These are phyloP conservation scores for Brasilioporus rufonigricans DNA, from an alignment of 768 basidiomycete genomes.

Conservation along the genomic window DNA sequence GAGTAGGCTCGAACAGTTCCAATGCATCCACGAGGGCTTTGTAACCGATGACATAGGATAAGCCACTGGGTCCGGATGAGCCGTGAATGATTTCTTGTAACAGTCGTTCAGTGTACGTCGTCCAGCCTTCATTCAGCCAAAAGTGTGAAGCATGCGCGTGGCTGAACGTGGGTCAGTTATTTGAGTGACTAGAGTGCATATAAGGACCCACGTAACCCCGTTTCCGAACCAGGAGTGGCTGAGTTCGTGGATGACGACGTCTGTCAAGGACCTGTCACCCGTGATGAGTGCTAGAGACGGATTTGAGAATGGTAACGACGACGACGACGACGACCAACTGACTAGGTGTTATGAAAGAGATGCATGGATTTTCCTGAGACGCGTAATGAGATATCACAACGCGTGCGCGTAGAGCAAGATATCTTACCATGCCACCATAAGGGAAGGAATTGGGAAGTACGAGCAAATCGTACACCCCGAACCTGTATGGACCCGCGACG, in stretches of 20 bases:
- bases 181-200: background rate
- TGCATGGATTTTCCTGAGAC: slow-evolving; percentile 79
- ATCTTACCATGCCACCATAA: slow-evolving; percentile 78
- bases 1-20: slow-evolving; percentile 51
- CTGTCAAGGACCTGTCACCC: slow-evolving; percentile 82
- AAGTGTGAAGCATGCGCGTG: slow-evolving; percentile 77
- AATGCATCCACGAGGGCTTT: slow-evolving; percentile 74
- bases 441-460: slow-evolving; percentile 92
- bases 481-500: slow-evolving; percentile 71
- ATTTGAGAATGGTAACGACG: background rate
- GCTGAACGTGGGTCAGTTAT: slow-evolving; percentile 27
- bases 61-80: slow-evolving; percentile 72
- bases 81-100: slow-evolving; percentile 61
- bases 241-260: slow-evolving; percentile 86
- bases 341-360: slow-evolving; percentile 90
- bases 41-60: slow-evolving; percentile 75
- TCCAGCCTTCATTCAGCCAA: slow-evolving; percentile 95
- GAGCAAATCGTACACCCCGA: slow-evolving; percentile 86
- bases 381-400: background rate
- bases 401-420: background rate
- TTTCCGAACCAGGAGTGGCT: slow-evolving; percentile 94
- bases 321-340: slow-evolving; percentile 16
- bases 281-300: slow-evolving; percentile 63
- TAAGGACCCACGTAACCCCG: slow-evolving; percentile 62
- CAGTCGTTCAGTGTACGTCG: slow-evolving; percentile 88